Evolutionary conservation across 257 asterid genomes (phyloP).

Genomic region (Capsicum chinense): DNA sequence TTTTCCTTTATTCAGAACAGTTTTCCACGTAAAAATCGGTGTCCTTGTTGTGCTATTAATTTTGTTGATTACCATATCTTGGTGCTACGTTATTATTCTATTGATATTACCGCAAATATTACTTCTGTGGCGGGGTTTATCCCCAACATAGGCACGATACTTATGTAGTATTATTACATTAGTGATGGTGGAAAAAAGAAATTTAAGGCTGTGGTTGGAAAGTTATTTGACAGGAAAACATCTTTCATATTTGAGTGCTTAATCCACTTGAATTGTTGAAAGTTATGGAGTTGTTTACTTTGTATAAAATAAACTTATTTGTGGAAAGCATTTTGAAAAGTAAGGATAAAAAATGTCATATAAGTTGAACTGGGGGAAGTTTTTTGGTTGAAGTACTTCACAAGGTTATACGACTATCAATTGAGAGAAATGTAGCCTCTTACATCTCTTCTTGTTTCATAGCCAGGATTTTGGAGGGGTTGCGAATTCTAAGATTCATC

Average conservation of each 20-base stretch:
- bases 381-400: neutral
- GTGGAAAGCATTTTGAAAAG: neutral
- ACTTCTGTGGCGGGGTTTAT: too few relatives aligned
- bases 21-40: too few relatives aligned
- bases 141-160: too few relatives aligned
- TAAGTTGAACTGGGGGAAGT: neutral
- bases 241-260: neutral
- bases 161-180: neutral
- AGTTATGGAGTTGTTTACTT: neutral
- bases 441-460: neutral
- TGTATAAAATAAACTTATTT: neutral
- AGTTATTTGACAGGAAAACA: neutral
- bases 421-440: neutral
- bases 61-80: too few relatives aligned
- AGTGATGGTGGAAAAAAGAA: neutral
- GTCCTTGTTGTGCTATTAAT: too few relatives aligned
- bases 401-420: neutral
- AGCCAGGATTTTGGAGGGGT: neutral
- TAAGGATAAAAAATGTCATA: neutral
- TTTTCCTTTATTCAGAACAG: too few relatives aligned
- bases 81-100: too few relatives aligned
- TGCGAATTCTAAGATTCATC: neutral
- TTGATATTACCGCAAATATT: too few relatives aligned
- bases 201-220: neutral
- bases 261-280: neutral